Percentiles rank a stretch among this genome's conserved stretches.
These are phyloP conservation scores for Penicillium angulare DNA, from an alignment of 495 filamentous ascomycete species.

Conservation along the genomic window DNA sequence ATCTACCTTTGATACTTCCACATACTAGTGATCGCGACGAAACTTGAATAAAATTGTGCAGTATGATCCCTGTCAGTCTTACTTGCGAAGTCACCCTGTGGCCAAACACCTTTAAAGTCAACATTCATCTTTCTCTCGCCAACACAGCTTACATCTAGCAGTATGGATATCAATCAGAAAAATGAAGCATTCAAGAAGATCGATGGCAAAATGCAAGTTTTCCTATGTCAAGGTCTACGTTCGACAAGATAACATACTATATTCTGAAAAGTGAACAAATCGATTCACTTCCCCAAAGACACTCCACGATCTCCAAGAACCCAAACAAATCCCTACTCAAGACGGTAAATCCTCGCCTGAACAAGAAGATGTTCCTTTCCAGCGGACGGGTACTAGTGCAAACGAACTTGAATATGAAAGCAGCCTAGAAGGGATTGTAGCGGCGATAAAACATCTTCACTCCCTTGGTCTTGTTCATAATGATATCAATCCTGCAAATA, in stretches of 20 bases:
- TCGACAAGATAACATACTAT: conserved; percentile 18
- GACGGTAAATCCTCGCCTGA: conserved; percentile 22
- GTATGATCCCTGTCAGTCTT: too few relatives aligned
- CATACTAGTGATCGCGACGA: too few relatives aligned
- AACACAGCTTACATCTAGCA: too few relatives aligned
- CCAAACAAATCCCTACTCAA: conserved; percentile 26
- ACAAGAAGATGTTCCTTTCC: conserved; percentile 20
- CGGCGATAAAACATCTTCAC: conserved; percentile 40
- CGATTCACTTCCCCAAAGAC: conserved; percentile 14
- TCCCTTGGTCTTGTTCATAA: conserved; percentile 35
- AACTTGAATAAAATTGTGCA: too few relatives aligned
- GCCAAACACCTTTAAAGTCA: too few relatives aligned
- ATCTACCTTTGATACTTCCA: too few relatives aligned
- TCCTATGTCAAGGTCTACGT: conserved; percentile 23
- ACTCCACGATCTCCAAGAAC: conserved; percentile 19
- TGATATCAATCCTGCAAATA: conserved; percentile 38
- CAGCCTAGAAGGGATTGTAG: conserved; percentile 22
- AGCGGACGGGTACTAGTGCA: conserved; percentile 16
- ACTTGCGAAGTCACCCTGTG: too few relatives aligned
- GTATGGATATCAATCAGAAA: conserved; percentile 20
- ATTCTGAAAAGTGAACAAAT: conserved; percentile 22
- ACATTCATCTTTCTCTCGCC: too few relatives aligned
- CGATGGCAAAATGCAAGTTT: conserved; percentile 18
- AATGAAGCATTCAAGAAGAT: conserved; percentile 21
- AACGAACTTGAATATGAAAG: conserved; percentile 10